phyloP scores from a whole-genome alignment of 2,329 filamentous ascomycete species.

The Talaromyces sp. region DNA sequence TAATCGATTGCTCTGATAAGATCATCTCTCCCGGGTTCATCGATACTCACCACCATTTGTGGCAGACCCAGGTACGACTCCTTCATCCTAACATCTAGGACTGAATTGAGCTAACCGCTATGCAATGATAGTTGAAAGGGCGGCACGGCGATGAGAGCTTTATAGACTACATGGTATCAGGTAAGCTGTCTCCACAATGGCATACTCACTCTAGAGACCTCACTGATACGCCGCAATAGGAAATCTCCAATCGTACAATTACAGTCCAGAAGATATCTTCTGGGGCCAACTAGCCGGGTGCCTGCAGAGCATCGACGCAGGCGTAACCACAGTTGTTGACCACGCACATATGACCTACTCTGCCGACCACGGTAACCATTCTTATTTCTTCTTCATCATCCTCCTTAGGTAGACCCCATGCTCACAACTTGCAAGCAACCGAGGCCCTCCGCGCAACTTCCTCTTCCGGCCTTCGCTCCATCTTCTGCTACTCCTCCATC shows the following conservation, averaged over 20 bases:
- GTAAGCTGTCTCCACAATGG: neutral
- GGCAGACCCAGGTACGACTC: constrained; percentile 7
- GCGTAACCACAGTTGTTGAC: constrained; percentile 8
- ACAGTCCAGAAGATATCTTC: neutral
- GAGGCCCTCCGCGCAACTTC: constrained; percentile 1
- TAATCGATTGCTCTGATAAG: constrained; percentile 6
- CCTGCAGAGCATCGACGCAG: constrained; percentile 1
- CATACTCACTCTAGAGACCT: too few species aligned
- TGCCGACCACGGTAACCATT: neutral
- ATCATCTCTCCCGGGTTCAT: constrained; percentile 10
- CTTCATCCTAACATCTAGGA: too few species aligned
- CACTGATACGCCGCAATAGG: too few species aligned
- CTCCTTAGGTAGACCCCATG: neutral
- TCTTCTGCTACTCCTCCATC: constrained; percentile 7
- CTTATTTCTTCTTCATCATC: neutral
- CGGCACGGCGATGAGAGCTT: constrained; percentile 4
- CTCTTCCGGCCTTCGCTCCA: constrained; percentile 1
- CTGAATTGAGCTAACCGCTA: neutral
- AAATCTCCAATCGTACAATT: constrained; percentile 8
- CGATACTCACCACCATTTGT: constrained; percentile 12
- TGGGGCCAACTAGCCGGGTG: constrained; percentile 12
- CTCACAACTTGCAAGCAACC: neutral
- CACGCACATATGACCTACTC: constrained; percentile 9
- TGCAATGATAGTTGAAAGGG: neutral
- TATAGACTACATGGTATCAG: constrained; percentile 6